These are phyloP conservation scores for Tilletia horrida DNA, from an alignment of 1,284 basidiomycete genomes.

Conservation along the genomic window DNA sequence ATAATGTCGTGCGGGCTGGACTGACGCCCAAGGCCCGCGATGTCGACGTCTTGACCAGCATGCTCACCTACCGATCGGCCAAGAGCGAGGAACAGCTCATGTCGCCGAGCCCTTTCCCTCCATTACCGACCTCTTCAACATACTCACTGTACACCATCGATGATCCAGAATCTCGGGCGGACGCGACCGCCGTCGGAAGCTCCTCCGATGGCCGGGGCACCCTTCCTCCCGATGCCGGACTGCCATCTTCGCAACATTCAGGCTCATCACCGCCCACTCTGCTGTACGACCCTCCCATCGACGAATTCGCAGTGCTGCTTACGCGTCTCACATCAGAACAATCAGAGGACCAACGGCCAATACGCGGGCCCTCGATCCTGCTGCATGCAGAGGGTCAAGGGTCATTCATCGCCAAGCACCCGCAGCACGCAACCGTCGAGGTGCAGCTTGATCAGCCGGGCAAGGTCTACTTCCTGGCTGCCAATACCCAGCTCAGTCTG, in stretches of 20 bases:
- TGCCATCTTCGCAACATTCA: not conserved
- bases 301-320: slow-evolving; percentile 83
- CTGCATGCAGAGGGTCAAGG: slow-evolving; percentile 74
- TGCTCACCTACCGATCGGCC: slow-evolving; percentile 77
- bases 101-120: slow-evolving; percentile 61
- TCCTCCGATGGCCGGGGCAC: too few relatives aligned
- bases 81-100: slow-evolving; percentile 63
- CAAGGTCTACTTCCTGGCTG: slow-evolving; percentile 80
- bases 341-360: slow-evolving; percentile 62
- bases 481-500: slow-evolving; percentile 59
- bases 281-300: slow-evolving; percentile 90
- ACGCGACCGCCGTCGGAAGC: slow-evolving; percentile 23
- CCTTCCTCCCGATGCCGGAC: slow-evolving; percentile 49
- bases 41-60: slow-evolving; percentile 79
- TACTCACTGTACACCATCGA: slow-evolving; percentile 22
- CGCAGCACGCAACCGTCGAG: not conserved
- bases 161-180: slow-evolving; percentile 34
- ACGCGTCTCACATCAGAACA: slow-evolving; percentile 60
- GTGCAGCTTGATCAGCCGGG: slow-evolving; percentile 58
- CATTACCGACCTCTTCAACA: slow-evolving; percentile 29
- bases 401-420: slow-evolving; percentile 35
- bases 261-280: slow-evolving; percentile 23
- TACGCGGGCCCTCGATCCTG: slow-evolving; percentile 80
- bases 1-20: slow-evolving; percentile 97
- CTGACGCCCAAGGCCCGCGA: slow-evolving; percentile 95